phyloP scores from a whole-genome alignment of 768 basidiomycete genomes.

The Boletales sp. region DNA sequence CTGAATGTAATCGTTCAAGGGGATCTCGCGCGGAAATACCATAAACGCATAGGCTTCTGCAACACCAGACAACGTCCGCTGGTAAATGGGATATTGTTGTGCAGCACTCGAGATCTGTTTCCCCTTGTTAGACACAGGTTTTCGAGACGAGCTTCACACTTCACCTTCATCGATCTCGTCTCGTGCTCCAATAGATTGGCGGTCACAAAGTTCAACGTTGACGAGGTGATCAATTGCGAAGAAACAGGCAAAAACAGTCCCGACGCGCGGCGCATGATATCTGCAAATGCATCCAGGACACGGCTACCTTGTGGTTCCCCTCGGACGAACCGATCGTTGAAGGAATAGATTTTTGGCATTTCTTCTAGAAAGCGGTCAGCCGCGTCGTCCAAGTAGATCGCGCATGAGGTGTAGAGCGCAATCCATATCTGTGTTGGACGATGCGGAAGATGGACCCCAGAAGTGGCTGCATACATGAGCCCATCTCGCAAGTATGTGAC shows the following conservation, averaged over 20 bases:
- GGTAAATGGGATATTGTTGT: conserved; percentile 16
- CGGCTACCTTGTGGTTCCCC: not conserved
- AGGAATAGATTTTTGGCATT: not conserved
- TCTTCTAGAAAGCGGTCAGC: not conserved
- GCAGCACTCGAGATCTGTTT: conserved; percentile 10
- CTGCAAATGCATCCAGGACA: not conserved
- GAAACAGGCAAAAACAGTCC: not conserved
- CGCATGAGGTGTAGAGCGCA: not conserved
- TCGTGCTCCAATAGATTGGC: not conserved
- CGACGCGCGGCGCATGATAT: not conserved
- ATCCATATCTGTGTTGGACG: not conserved
- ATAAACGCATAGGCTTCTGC: conserved; percentile 32
- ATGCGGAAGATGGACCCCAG: not conserved
- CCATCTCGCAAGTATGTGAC: not conserved
- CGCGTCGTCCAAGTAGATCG: not conserved
- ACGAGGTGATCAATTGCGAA: not conserved
- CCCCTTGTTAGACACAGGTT: not conserved
- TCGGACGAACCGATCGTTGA: not conserved
- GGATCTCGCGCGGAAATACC: conserved; percentile 31
- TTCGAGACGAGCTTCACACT: not conserved
- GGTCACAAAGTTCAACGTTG: not conserved
- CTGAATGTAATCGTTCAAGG: conserved; percentile 30
- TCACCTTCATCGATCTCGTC: not conserved
- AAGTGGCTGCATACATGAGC: not conserved
- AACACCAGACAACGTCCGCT: conserved; percentile 24